A percentile compares a stretch with the other conserved stretches of the same genome.
phyloP scores from a whole-genome alignment of 805 yeast genomes.

The Kazachstania africana region DNA sequence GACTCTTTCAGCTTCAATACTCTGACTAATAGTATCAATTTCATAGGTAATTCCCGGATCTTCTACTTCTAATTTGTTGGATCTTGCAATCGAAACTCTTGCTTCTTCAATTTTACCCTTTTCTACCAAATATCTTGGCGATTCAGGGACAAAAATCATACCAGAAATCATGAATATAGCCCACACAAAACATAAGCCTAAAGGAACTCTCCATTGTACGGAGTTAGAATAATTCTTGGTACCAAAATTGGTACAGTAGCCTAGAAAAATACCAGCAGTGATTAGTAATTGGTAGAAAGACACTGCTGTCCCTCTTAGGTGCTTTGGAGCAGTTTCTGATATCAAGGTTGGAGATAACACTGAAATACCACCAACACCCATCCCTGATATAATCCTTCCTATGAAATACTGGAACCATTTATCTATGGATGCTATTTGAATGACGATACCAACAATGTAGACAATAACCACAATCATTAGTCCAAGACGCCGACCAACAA shows the following conservation, averaged over 20 bases:
- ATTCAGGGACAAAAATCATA: conserved; percentile 53
- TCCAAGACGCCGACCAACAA: conserved; percentile 54
- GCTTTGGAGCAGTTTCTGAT: conserved; percentile 30
- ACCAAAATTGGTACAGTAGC: conserved; percentile 66
- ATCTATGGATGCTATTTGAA: conserved; percentile 44
- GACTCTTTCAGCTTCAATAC: conserved; percentile 45
- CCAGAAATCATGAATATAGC: conserved; percentile 30
- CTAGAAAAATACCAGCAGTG: conserved; percentile 65
- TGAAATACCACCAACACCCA: conserved; percentile 72
- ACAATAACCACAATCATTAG: conserved; percentile 48
- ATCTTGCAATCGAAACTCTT: conserved; percentile 42
- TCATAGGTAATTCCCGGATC: conserved; percentile 46
- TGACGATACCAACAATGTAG: conserved; percentile 55
- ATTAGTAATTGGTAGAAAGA: conserved; percentile 62
- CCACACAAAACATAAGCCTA: conserved; percentile 45
- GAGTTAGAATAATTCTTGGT: conserved; percentile 28
- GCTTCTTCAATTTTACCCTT: conserved; percentile 49
- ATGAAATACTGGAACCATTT: conserved; percentile 64
- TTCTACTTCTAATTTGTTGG: conserved; percentile 44
- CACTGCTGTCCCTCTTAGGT: conserved; percentile 61
- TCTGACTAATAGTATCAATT: conserved; percentile 45
- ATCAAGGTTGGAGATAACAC: conserved; percentile 67
- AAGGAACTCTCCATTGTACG: conserved; percentile 67
- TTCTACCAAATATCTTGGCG: conserved; percentile 57
- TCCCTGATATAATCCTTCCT: conserved; percentile 60